phyloP scores from a whole-genome alignment of 768 basidiomycete species.

The Mycena polygramma region DNA sequence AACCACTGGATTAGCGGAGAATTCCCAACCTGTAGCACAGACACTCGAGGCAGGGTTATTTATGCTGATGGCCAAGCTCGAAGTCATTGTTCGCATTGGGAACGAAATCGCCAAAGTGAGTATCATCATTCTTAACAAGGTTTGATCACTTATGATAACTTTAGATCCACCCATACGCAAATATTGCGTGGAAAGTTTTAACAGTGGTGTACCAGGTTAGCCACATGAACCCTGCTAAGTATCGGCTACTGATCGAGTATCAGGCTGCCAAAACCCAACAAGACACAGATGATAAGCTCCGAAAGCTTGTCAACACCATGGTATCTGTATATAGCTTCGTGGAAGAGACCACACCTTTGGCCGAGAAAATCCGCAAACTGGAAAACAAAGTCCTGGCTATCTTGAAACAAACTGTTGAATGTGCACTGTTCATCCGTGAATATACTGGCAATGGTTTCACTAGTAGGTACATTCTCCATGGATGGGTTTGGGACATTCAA shows the following conservation, averaged over 20 bases:
- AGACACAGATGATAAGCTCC: slow-evolving; percentile 42
- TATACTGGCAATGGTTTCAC: slow-evolving; percentile 49
- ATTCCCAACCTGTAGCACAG: no score
- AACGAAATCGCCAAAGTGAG: no score
- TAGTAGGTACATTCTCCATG: slow-evolving; percentile 38
- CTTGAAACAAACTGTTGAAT: slow-evolving; percentile 51
- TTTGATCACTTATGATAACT: no score
- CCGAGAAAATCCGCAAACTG: slow-evolving; percentile 48
- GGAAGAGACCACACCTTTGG: slow-evolving; percentile 41
- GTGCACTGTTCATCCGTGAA: slow-evolving; percentile 52
- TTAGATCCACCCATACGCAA: slow-evolving; percentile 12
- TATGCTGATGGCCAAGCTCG: no score
- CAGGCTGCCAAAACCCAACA: slow-evolving; percentile 47
- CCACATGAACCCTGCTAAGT: background rate
- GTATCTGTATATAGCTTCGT: slow-evolving; percentile 47
- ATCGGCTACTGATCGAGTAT: background rate
- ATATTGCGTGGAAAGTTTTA: slow-evolving; percentile 2
- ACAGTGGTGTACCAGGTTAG: background rate
- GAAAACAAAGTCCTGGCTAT: slow-evolving; percentile 44
- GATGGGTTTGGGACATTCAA: background rate
- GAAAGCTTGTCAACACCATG: slow-evolving; percentile 47
- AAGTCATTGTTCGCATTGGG: no score
- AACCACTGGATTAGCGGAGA: no score
- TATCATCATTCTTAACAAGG: no score
- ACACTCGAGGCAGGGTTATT: no score